Conservation (phyloP, 1,139 yeast species). For the Pichia sp. region DNA sequence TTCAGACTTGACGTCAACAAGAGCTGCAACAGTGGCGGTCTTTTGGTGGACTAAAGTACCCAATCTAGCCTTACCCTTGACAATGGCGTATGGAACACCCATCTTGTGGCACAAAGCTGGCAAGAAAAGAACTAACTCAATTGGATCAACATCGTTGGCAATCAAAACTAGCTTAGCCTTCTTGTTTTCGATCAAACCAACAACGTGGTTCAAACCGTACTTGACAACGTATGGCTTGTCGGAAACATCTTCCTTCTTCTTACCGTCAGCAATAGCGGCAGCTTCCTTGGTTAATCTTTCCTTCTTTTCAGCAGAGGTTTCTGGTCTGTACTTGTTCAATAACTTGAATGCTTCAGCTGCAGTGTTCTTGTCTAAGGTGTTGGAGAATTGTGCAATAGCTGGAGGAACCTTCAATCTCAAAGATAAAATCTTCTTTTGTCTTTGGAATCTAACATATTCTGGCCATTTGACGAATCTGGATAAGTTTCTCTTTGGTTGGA, state of each 20-base stretch:
- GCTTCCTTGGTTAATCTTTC: slow-evolving; percentile 98
- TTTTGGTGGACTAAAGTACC: slow-evolving; percentile 96
- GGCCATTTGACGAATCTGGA: slow-evolving; percentile 98
- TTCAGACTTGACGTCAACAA: slow-evolving; percentile 89
- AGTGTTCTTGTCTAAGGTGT: slow-evolving; percentile 95
- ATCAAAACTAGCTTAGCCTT: slow-evolving; percentile 94
- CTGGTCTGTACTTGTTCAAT: slow-evolving; percentile 98
- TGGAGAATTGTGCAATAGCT: slow-evolving; percentile 91
- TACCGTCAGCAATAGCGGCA: slow-evolving; percentile 97
- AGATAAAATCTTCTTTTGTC: slow-evolving; percentile 94
- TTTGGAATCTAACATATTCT: slow-evolving; percentile 91
- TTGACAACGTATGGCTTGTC: slow-evolving; percentile 94
- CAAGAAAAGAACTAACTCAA: slow-evolving; percentile 91
- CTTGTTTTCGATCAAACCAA: slow-evolving; percentile 93
- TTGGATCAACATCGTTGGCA: slow-evolving; percentile 98
- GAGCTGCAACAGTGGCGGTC: slow-evolving; percentile 95
- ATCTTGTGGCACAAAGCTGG: slow-evolving; percentile 98
- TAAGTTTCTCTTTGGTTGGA: slow-evolving; percentile 95
- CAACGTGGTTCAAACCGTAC: slow-evolving; percentile 98
- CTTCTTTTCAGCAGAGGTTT: slow-evolving; percentile 94
- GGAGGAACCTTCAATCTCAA: slow-evolving; percentile 98
- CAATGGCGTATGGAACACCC: slow-evolving; percentile 98
- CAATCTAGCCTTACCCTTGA: slow-evolving; percentile 98
- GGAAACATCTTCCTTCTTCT: slow-evolving; percentile 90
- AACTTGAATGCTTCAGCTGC: slow-evolving; percentile 95